Percentiles rank a stretch among this genome's conserved stretches.
Evolutionary conservation across 2,329 filamentous ascomycete genomes (phyloP).

Genomic region (Celoporthe dispersa): DNA sequence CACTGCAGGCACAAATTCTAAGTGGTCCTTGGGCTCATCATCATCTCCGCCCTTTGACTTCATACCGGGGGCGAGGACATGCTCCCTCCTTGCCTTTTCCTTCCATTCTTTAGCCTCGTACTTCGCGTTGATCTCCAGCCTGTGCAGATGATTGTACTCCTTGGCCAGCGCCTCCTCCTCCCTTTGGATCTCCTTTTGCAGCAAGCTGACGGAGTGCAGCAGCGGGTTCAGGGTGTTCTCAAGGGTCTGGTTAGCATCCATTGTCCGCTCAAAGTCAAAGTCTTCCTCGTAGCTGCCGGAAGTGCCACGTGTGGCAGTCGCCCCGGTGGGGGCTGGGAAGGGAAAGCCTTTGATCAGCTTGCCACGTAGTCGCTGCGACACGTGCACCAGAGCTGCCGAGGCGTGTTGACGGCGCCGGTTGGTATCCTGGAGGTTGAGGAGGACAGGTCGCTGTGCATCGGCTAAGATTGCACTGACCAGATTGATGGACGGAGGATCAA

Average conservation of each 20-base stretch:
- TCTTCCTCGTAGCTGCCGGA: slow-evolving; percentile 58
- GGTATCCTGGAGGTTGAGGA: slow-evolving; percentile 58
- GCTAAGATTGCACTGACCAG: slow-evolving; percentile 60
- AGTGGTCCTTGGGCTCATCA: slow-evolving; percentile 12
- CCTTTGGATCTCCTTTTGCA: slow-evolving; percentile 60
- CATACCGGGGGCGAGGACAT: slow-evolving; percentile 52
- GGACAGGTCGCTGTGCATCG: slow-evolving; percentile 64
- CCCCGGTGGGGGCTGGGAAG: slow-evolving; percentile 61
- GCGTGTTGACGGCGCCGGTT: slow-evolving; percentile 57
- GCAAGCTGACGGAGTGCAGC: slow-evolving; percentile 65
- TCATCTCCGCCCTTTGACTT: slow-evolving; percentile 25
- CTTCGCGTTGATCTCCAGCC: slow-evolving; percentile 60
- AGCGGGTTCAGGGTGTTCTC: slow-evolving; percentile 65
- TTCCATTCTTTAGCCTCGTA: slow-evolving; percentile 57
- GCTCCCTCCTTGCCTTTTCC: slow-evolving; percentile 53
- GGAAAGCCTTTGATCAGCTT: slow-evolving; percentile 65
- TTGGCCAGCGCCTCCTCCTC: slow-evolving; percentile 60
- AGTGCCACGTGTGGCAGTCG: slow-evolving; percentile 30
- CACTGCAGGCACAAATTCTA: slow-evolving; percentile 31
- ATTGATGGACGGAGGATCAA: slow-evolving; percentile 58
- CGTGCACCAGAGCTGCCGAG: slow-evolving; percentile 57
- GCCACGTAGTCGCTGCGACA: slow-evolving; percentile 59
- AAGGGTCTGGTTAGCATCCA: slow-evolving; percentile 60
- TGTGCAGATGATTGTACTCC: slow-evolving; percentile 56
- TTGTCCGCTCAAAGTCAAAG: slow-evolving; percentile 68